Conservation (phyloP, 2,329 filamentous ascomycete species). For the Nemania sp. region DNA sequence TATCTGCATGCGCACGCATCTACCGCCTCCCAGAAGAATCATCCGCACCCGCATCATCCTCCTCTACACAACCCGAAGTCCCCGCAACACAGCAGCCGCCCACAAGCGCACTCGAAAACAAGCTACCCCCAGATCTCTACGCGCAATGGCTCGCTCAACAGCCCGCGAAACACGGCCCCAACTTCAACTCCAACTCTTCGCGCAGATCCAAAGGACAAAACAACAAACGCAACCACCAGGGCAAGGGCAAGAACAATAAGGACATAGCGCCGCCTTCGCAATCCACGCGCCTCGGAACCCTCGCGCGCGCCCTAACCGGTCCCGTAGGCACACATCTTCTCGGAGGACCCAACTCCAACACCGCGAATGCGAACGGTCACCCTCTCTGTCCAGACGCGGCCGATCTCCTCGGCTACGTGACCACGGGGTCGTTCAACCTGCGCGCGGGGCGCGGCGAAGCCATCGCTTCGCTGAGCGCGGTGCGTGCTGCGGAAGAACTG, state of each 20-base stretch:
- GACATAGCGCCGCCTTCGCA: no score
- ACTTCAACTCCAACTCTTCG: constrained; percentile 30
- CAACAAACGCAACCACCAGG: constrained; percentile 10
- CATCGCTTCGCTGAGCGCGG: constrained; percentile 69
- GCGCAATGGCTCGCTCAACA: constrained; percentile 70
- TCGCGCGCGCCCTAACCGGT: constrained; percentile 53
- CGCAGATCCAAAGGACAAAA: constrained; percentile 1
- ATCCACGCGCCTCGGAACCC: constrained; percentile 47
- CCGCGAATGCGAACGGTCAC: constrained; percentile 50
- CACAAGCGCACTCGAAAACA: not conserved
- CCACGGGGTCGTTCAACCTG: constrained; percentile 81
- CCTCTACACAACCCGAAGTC: constrained; percentile 45
- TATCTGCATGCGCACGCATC: constrained; percentile 73
- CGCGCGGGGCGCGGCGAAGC: constrained; percentile 74
- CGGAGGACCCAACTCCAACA: constrained; percentile 42
- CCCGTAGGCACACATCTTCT: constrained; percentile 40
- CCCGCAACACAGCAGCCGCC: constrained; percentile 48
- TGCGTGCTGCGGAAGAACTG: constrained; percentile 55
- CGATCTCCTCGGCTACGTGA: constrained; percentile 89
- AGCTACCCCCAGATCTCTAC: constrained; percentile 57
- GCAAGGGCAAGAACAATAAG: not conserved
- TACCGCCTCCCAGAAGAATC: constrained; percentile 72
- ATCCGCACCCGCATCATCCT: not conserved
- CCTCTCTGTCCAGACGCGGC: constrained; percentile 71
- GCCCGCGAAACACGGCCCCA: constrained; percentile 18